phyloP scores from a whole-genome alignment of 768 basidiomycete species.

The Rhodotorula sphaerocarpa region DNA sequence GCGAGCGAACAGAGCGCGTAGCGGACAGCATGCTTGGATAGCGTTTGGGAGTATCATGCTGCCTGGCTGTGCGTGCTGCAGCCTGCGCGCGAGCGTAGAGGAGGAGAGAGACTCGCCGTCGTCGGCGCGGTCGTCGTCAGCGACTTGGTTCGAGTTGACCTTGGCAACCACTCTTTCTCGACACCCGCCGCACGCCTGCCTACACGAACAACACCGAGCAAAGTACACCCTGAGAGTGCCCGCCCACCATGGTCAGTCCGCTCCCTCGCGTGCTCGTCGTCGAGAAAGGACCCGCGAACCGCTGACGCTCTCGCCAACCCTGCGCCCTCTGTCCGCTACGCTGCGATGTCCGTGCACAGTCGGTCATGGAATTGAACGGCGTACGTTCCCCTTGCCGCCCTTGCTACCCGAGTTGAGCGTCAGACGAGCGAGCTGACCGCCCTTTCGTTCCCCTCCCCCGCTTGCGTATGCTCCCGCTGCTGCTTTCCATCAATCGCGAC shows the following conservation, averaged over 20 bases:
- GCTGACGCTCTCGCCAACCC: background rate
- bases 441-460: background rate
- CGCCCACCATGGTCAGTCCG: constrained; percentile 5
- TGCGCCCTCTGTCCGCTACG: background rate
- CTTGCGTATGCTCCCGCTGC: constrained; percentile 25
- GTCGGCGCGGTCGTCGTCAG: background rate
- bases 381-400: constrained; percentile 2
- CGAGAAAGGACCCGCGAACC: too few relatives aligned
- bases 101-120: background rate
- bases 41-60: too few relatives aligned
- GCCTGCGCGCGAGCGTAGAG: too few relatives aligned
- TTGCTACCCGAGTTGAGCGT: too few relatives aligned
- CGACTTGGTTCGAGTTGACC: background rate
- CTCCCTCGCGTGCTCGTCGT: background rate
- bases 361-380: constrained; percentile 36
- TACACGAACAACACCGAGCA: too few relatives aligned
- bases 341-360: background rate
- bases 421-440: background rate
- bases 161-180: too few relatives aligned
- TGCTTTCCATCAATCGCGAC: background rate
- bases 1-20: too few relatives aligned
- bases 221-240: too few relatives aligned
- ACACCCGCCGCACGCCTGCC: too few relatives aligned
- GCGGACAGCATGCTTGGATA: too few relatives aligned
- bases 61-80: too few relatives aligned